Evolutionary conservation across 75 land plant species (phyloP).

Genomic region (Pseudotsuga menziesii): DNA sequence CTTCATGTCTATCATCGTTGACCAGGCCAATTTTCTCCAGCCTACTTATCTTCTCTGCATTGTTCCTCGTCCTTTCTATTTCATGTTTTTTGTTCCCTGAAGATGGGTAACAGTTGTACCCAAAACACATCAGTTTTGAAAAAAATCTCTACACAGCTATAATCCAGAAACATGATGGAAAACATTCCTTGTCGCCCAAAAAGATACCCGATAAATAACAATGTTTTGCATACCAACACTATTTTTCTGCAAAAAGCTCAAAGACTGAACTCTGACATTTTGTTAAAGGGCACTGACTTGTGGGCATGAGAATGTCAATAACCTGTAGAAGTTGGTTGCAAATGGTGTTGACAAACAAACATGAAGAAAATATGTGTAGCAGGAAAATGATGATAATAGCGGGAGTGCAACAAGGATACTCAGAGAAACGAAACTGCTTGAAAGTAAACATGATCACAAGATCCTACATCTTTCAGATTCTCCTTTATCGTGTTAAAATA

Average conservation of each 20-base stretch:
- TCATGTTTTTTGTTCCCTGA: too few species aligned
- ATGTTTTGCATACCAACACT: too few species aligned
- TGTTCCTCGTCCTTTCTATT: too few species aligned
- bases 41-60: too few species aligned
- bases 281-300: neutral
- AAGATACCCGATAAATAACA: too few species aligned
- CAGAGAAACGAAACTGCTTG: neutral
- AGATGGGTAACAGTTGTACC: too few species aligned
- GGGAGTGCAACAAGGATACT: neutral
- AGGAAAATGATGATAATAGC: neutral
- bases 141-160: too few species aligned
- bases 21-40: too few species aligned
- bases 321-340: neutral
- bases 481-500: neutral
- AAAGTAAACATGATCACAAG: neutral
- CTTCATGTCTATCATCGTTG: too few species aligned
- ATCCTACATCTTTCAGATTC: neutral
- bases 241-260: neutral
- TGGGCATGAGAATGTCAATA: neutral
- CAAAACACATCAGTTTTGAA: too few species aligned
- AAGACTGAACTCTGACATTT: neutral
- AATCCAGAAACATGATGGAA: too few species aligned
- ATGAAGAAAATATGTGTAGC: conserved; percentile 1
- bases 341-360: neutral
- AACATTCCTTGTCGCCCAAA: too few species aligned